Base-by-base conservation (phyloP, 441 rosid species). In the Arabidopsis hybrid region DNA sequence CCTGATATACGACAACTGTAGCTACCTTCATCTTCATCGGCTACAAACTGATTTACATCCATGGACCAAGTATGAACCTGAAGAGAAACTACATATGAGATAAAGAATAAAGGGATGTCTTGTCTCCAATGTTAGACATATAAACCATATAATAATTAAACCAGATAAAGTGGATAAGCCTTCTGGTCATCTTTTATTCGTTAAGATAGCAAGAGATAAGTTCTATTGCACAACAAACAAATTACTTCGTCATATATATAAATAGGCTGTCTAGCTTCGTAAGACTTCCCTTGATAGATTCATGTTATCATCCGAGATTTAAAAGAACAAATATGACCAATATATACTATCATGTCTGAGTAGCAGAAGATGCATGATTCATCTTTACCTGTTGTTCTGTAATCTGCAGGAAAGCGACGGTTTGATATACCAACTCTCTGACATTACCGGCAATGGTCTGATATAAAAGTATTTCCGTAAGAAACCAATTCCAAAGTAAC, bases 1-100 rank as follows among this genome's bases (percentile, higher is more conserved):
- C 99, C 98, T 79, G 97, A 95, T 71, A 91, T 83, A 18, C 99
- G 99, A 72, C 95, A 92, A 78, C 92, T 92, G 80, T 87, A 95
- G 65, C 92, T 87, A 76, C 78, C 89, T 72, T 92, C 98, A 84
- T 95, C 99, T 79, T 95, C 99, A 78, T 92, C 95, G 49, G 96
- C 93, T 32, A 91, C 90, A 75, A 91, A 95, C 65, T 92, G 98
- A 63, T 95, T 95, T 59, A 88, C 93, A 91, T 95, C 97, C 69
- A 58, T 71, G 14, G 91, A 91, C 99, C 99, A 95, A 2, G 82
- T 80, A 83, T 88, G 93, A 52, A 89, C 84, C 99, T 95, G 76
- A 52, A 80, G 63, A 81, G 74, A 45, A 71, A 40, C 50, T 32
- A 75, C 40, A 34, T 40, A 45, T 18, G 66, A 62, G 75, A 60